Base-by-base conservation (phyloP, 768 basidiomycete species). In the Gloeopeniophorella convolvens region DNA sequence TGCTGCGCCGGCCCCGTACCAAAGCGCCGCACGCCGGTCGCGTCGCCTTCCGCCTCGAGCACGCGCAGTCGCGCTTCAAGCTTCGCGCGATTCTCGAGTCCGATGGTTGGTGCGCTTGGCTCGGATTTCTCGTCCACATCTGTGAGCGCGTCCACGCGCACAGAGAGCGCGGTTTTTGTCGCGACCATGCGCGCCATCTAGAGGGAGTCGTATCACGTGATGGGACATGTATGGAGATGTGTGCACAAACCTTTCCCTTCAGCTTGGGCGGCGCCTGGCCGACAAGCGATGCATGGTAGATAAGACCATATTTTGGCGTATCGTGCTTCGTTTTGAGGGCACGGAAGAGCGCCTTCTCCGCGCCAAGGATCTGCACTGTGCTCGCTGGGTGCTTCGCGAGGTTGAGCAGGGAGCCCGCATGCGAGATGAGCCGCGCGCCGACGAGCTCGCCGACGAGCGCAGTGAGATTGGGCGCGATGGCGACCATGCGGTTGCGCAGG, bases 131-230 rank as follows among this genome's bases (percentile, higher is more conserved):
- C 87, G 52, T 97, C 90, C 8, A 83, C 75, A 54, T 96, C 92
- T 34, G 94, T 86, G 39, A 99, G 83, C 6, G 96, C 96, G 59
- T 99, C 96, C 31, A 98, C 91, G 67, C 96, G 95, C 61, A 96
- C 91, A 4, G 95, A 95, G 12, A 99, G 81, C 1, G 96, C 89
- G 3, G 95, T 84, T 74, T 99, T 99, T 41, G 96, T 98, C 42
- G 96, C 94, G 26, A 98, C 92, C 96, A 99, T 99, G 62, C 96
- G 89, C 18, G 96, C 96, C 96, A 98, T 98, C 85, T 89, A 60
- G n/a, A 12, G 37, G 10, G 9, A 5, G 46, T 43, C 24, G 39
- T 8, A 32, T 16, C 43, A 20, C 59, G 44, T 24, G 24, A 40
- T 2, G 5, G 31, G n/a, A 18, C 12, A 7, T 2, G 12, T 10